Evolutionary conservation across 768 basidiomycete species (phyloP).

Genomic region (Cubamyces sp.): DNA sequence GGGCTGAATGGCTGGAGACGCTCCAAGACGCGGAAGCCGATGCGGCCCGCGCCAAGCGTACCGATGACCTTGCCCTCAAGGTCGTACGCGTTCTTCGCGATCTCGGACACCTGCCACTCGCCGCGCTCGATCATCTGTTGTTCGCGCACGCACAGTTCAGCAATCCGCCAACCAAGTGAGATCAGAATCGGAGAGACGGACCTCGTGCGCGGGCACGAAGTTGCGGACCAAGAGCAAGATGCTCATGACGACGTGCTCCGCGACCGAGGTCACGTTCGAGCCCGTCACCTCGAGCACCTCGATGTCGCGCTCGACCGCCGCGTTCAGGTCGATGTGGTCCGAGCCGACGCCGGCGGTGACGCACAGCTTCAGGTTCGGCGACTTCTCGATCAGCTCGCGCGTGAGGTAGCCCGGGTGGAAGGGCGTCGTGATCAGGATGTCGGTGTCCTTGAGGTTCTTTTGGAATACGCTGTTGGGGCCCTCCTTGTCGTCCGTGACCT

Average conservation of each 20-base stretch:
- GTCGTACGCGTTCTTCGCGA: conserved; percentile 85
- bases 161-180: neutral
- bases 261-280: conserved; percentile 88
- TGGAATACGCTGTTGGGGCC: conserved; percentile 81
- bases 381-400: conserved; percentile 71
- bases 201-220: conserved; percentile 86
- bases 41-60: conserved; percentile 82
- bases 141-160: neutral
- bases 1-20: conserved; percentile 81
- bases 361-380: conserved; percentile 87
- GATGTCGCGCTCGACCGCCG: conserved; percentile 78
- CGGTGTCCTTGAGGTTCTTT: conserved; percentile 79
- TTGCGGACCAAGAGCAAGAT: conserved; percentile 91
- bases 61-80: conserved; percentile 91
- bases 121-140: conserved; percentile 76
- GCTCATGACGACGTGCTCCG: conserved; percentile 90
- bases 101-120: conserved; percentile 84
- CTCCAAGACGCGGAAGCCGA: conserved; percentile 86
- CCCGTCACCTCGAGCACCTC: conserved; percentile 76
- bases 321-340: conserved; percentile 89
- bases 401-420: conserved; percentile 90
- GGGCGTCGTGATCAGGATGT: conserved; percentile 81
- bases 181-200: conserved; percentile 32
- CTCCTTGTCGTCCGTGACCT: conserved; percentile 87
- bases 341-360: conserved; percentile 92